A percentile compares a stretch with the other conserved stretches of the same genome.
Conservation (phyloP, 2,329 filamentous ascomycete genomes). For the Xylariaceae sp. region DNA sequence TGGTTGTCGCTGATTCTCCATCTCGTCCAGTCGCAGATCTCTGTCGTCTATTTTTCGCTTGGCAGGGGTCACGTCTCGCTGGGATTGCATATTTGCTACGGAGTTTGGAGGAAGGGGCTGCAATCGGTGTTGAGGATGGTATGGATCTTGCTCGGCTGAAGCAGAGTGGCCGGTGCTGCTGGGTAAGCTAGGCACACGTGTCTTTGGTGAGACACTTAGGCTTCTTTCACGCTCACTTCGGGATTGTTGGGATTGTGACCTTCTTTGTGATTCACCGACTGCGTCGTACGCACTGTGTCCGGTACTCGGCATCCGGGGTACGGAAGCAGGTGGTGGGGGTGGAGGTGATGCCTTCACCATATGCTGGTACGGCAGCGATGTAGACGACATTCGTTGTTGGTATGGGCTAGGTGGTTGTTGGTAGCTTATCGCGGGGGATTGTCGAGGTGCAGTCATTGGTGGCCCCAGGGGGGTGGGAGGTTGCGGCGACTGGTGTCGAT, state of each 20-base stretch:
- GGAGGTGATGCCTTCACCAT: slow-evolving; percentile 44
- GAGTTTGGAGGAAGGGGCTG: slow-evolving; percentile 30
- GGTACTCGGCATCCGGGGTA: slow-evolving; percentile 49
- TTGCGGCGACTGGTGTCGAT: slow-evolving; percentile 58
- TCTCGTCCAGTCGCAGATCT: slow-evolving; percentile 56
- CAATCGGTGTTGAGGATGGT: slow-evolving; percentile 34
- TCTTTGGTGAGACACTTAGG: slow-evolving; percentile 80
- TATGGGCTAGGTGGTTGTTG: slow-evolving; percentile 65
- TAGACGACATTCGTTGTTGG: slow-evolving; percentile 54
- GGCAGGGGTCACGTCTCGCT: slow-evolving; percentile 47
- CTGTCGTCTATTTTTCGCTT: slow-evolving; percentile 58
- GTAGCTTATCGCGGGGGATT: slow-evolving; percentile 50
- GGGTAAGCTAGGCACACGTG: slow-evolving; percentile 60
- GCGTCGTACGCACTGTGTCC: slow-evolving; percentile 54
- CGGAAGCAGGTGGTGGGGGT: slow-evolving; percentile 42
- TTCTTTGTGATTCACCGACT: slow-evolving; percentile 50
- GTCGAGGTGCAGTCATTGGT: slow-evolving; percentile 53
- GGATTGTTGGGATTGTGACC: slow-evolving; percentile 59
- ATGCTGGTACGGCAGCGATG: slow-evolving; percentile 36
- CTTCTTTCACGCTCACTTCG: slow-evolving; percentile 71
- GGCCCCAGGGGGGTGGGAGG: slow-evolving; percentile 60
- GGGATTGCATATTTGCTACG: slow-evolving; percentile 42
- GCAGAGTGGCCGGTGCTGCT: slow-evolving; percentile 37
- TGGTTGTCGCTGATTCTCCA: slow-evolving; percentile 55
- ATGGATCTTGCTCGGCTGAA: slow-evolving; percentile 47